Base-by-base conservation (phyloP, 345 rosid species). In the Citrus glauca region DNA sequence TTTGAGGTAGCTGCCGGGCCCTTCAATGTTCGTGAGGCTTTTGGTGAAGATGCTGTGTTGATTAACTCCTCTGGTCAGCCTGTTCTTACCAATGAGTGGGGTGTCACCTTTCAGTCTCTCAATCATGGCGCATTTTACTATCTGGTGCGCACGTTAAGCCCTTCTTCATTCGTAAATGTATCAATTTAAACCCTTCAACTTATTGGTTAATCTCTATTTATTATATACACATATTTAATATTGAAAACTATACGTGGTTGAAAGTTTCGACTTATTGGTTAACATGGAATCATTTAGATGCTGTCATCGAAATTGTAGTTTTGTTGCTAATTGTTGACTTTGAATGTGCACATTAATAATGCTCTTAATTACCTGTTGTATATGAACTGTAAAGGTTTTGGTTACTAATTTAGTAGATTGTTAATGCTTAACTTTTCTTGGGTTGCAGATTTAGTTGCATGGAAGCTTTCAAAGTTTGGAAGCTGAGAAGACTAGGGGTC, bases 61-160 rank as follows among this genome's bases (percentile, higher is more conserved):
- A 85, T 96, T 65, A 85, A 90, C 83, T 90, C 97, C 7, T 78
- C 91, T 1, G 98, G 99, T 66, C 95, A 91, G 57, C 97, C 94
- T 35, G 87, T 96, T 77, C 87, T 88, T 69, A 92, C 97, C 17
- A 86, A 92, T 73, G 95, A 91, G 65, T 94, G 91, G 94, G 98
- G 99, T 14, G 56, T 89, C 77, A 90, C 97, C 30, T 85, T 94
- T 69, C 90, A 90, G 11, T 82, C 97, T 20, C 99, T 96, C 75
- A 94, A 96, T 77, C 93, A 94, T 53, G 98, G 95, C 50, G 91
- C 90, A 61, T 90, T 85, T 70, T 96, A 94, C 78, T 96, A 96
- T 85, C 87, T 92, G 88, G 90, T 94, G 42, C 84, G 71, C 32
- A 20, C 57, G 16, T 56, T 82, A 8, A 32, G 55, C 56, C 45